Conservation (phyloP, 192 early-diverging fungal species). For the Coemansia sp. region DNA sequence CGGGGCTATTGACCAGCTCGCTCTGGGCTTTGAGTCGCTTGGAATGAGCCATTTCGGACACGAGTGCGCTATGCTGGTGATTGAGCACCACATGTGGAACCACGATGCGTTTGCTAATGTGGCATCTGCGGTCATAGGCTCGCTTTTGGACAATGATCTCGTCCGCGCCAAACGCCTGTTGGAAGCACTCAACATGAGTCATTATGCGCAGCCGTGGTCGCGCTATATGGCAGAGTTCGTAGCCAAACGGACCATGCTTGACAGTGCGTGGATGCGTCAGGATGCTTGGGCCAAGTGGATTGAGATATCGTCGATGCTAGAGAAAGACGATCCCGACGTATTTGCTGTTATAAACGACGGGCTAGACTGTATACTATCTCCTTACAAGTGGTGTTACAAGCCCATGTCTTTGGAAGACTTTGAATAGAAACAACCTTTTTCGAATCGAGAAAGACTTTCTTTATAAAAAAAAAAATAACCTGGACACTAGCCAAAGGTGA, state of each 20-base stretch:
- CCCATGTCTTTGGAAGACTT: not conserved
- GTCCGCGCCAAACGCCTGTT: conserved; percentile 23
- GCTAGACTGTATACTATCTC: conserved; percentile 1
- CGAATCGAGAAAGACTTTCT: too few relatives aligned
- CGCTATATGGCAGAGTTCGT: conserved; percentile 27
- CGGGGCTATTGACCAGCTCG: not conserved
- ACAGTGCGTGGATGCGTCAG: not conserved
- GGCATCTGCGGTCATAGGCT: conserved; percentile 14
- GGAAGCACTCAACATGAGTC: conserved; percentile 2
- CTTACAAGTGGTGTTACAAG: conserved; percentile 6
- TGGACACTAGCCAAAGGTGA: conserved; percentile 58
- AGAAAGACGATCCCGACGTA: not conserved
- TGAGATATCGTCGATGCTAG: not conserved
- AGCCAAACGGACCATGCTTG: conserved; percentile 1
- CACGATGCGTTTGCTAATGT: conserved; percentile 8
- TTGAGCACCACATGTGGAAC: conserved; percentile 28
- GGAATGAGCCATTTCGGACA: conserved; percentile 15
- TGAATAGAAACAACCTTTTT: not conserved
- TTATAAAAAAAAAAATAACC: not conserved
- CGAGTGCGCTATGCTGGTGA: conserved; percentile 34
- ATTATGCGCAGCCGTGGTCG: conserved; percentile 32
- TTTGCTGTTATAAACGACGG: not conserved
- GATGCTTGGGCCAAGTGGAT: conserved; percentile 8
- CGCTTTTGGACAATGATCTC: conserved; percentile 20
- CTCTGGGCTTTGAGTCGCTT: not conserved